These are phyloP conservation scores for Amorphotheca resinae DNA, from an alignment of 495 filamentous ascomycete species.

Conservation along the genomic window DNA sequence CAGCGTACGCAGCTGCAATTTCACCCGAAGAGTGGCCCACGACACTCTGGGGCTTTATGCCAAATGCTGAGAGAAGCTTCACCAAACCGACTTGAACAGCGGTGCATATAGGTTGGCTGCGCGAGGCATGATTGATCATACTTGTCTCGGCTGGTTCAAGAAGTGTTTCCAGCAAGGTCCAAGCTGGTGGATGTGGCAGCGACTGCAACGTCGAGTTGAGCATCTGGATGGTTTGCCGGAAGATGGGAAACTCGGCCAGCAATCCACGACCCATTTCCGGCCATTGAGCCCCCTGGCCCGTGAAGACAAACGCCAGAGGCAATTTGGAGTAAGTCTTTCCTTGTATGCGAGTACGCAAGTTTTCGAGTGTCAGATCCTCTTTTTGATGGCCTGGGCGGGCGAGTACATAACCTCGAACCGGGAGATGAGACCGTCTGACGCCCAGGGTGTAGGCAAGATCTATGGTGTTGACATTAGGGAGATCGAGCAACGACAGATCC, in stretches of 20 bases:
- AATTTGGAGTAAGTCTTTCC: neutral
- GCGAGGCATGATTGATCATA: conserved; percentile 18
- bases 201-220: neutral
- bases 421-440: conserved; percentile 27
- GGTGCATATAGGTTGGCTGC: conserved; percentile 37
- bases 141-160: conserved; percentile 29
- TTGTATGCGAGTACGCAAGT: neutral
- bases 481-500: neutral
- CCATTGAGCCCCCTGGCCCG: conserved; percentile 32
- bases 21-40: conserved; percentile 57
- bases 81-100: conserved; percentile 42
- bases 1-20: conserved; percentile 43
- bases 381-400: neutral
- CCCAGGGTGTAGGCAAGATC: conserved; percentile 23
- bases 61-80: conserved; percentile 39
- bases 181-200: conserved; percentile 1
- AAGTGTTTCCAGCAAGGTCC: conserved; percentile 19
- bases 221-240: conserved; percentile 22
- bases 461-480: neutral
- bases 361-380: neutral
- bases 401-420: conserved; percentile 4
- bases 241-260: conserved; percentile 22
- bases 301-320: conserved; percentile 7
- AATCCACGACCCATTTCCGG: conserved; percentile 44
- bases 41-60: conserved; percentile 38